Conservation (phyloP, 2,329 filamentous ascomycete species). For the Hypoxylon sp. region DNA sequence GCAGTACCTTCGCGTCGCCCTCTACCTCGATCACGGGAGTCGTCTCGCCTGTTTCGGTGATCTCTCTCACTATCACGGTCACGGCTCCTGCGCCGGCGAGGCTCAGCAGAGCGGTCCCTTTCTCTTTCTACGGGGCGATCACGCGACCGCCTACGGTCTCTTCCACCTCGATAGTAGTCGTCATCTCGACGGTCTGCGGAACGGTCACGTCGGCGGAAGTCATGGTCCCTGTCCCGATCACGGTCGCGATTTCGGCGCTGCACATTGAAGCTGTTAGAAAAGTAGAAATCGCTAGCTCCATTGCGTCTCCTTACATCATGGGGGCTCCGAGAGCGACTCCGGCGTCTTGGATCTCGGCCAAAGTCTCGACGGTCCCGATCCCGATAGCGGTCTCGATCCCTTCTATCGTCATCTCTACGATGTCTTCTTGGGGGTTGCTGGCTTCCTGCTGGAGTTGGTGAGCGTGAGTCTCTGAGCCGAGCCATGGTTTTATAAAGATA, state of each 20-base stretch:
- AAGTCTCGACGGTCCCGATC: conserved; percentile 65
- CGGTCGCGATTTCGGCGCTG: conserved; percentile 72
- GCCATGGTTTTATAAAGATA: conserved; percentile 63
- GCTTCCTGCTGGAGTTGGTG: conserved; percentile 95
- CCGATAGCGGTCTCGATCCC: conserved; percentile 65
- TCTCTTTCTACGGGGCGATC: conserved; percentile 68
- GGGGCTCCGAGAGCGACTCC: conserved; percentile 73
- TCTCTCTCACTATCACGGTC: conserved; percentile 71
- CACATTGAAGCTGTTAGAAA: conserved; percentile 58
- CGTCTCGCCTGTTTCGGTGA: conserved; percentile 78
- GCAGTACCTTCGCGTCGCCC: conserved; percentile 78
- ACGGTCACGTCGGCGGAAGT: conserved; percentile 78
- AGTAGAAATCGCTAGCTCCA: conserved; percentile 42
- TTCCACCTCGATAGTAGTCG: conserved; percentile 66
- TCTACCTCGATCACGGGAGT: conserved; percentile 76
- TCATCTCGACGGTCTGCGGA: conserved; percentile 78
- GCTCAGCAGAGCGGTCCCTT: conserved; percentile 70
- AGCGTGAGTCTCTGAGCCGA: conserved; percentile 80
- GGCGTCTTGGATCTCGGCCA: conserved; percentile 61
- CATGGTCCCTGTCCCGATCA: conserved; percentile 65
- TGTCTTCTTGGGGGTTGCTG: conserved; percentile 79
- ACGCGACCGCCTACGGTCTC: conserved; percentile 76
- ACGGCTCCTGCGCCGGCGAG: conserved; percentile 73
- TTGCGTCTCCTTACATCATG: conserved; percentile 67
- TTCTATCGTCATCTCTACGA: conserved; percentile 73